phyloP scores from a whole-genome alignment of 805 yeast genomes.

The Danielia reshetovae region DNA sequence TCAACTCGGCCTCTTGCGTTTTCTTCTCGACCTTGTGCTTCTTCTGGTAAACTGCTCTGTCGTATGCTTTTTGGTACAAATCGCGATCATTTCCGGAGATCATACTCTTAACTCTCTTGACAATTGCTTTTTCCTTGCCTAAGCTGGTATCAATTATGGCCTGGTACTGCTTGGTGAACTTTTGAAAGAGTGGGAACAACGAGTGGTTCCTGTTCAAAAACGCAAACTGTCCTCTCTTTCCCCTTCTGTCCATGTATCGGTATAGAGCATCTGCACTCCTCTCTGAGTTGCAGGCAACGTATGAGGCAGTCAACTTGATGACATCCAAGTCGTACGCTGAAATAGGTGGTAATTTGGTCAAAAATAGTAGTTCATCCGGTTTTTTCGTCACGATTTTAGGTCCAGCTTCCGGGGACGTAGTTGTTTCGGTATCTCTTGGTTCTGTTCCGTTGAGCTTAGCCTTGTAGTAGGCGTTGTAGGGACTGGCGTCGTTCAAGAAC shows the following conservation, averaged over 20 bases:
- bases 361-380: slow-evolving; percentile 24
- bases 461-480: slow-evolving; percentile 55
- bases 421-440: neutral
- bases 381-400: slow-evolving; percentile 10
- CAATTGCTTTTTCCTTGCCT: neutral
- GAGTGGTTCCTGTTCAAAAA: slow-evolving; percentile 63
- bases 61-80: slow-evolving; percentile 45
- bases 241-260: slow-evolving; percentile 33
- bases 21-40: slow-evolving; percentile 32
- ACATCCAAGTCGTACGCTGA: slow-evolving; percentile 64
- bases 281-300: slow-evolving; percentile 58
- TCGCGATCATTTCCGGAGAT: slow-evolving; percentile 18
- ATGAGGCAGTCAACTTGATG: slow-evolving; percentile 68
- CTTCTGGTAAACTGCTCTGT: slow-evolving; percentile 54
- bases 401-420: no score
- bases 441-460: slow-evolving; percentile 36
- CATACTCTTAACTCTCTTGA: neutral
- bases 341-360: slow-evolving; percentile 33
- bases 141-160: slow-evolving; percentile 14
- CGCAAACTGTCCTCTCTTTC: slow-evolving; percentile 55
- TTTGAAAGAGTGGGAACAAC: slow-evolving; percentile 47
- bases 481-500: slow-evolving; percentile 56
- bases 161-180: slow-evolving; percentile 55
- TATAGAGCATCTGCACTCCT: slow-evolving; percentile 30
- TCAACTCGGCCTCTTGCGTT: slow-evolving; percentile 30